phyloP scores from a whole-genome alignment of 495 filamentous ascomycete genomes.

The Aspergillus homomorphus region DNA sequence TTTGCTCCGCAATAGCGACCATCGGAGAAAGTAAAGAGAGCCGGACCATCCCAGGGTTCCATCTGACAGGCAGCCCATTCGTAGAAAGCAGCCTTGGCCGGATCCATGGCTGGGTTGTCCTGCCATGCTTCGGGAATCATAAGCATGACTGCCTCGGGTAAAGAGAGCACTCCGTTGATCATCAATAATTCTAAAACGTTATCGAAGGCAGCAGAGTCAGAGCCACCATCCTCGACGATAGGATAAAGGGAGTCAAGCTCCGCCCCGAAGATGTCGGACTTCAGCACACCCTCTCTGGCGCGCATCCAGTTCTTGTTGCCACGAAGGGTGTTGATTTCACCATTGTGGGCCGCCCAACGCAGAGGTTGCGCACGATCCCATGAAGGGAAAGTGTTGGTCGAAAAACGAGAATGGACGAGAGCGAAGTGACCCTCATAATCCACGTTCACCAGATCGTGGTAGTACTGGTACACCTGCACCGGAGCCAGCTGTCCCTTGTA shows the following conservation, averaged over 20 bases:
- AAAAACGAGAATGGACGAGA: slow-evolving; percentile 96
- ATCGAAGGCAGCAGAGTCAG: slow-evolving; percentile 97
- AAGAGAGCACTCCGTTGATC: slow-evolving; percentile 94
- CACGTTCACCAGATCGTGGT: slow-evolving; percentile 93
- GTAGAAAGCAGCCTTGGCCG: slow-evolving; percentile 96
- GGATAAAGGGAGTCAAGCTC: slow-evolving; percentile 91
- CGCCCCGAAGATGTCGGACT: slow-evolving; percentile 87
- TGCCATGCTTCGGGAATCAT: slow-evolving; percentile 99
- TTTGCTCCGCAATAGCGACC: slow-evolving; percentile 98
- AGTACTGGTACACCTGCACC: slow-evolving; percentile 98
- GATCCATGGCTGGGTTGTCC: slow-evolving; percentile 88
- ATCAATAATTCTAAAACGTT: slow-evolving; percentile 94
- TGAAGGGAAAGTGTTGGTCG: slow-evolving; percentile 97
- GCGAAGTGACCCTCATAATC: slow-evolving; percentile 99
- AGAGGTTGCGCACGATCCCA: slow-evolving; percentile 98
- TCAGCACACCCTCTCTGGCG: slow-evolving; percentile 92
- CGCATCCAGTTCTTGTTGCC: slow-evolving; percentile 99
- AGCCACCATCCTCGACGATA: slow-evolving; percentile 95
- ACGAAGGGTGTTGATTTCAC: slow-evolving; percentile 97
- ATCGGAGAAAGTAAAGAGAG: slow-evolving; percentile 97
- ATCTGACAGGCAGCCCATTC: slow-evolving; percentile 99
- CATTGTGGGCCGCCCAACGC: slow-evolving; percentile 97
- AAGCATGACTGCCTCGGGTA: slow-evolving; percentile 97
- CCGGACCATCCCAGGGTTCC: slow-evolving; percentile 99
- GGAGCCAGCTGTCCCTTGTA: slow-evolving; percentile 98